A percentile compares a stretch with the other conserved stretches of the same genome.
Evolutionary conservation across 495 filamentous ascomycete species (phyloP).

Genomic region (Xylaria curta): DNA sequence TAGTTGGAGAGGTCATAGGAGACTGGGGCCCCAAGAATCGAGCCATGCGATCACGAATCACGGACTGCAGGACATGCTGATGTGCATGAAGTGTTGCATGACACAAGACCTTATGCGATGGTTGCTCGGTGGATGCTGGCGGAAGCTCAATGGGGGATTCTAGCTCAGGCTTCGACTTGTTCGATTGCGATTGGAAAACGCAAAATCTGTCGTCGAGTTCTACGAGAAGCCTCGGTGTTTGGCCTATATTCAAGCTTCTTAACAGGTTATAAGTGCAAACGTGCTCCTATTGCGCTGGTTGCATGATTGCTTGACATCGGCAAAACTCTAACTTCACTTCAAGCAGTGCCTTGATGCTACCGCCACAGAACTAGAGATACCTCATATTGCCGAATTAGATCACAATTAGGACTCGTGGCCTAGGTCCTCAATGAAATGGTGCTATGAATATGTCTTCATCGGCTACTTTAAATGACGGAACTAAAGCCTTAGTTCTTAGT

Average conservation of each 20-base stretch:
- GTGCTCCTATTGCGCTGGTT: not conserved
- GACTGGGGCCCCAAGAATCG: not conserved
- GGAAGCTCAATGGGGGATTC: conserved; percentile 1
- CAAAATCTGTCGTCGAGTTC: not conserved
- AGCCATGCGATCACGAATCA: conserved; percentile 17
- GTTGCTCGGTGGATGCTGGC: not conserved
- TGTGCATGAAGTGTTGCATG: conserved; percentile 17
- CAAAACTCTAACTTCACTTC: not conserved
- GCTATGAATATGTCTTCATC: not conserved
- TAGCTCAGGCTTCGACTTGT: not conserved
- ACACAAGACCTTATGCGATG: conserved; percentile 4
- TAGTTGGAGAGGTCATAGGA: conserved; percentile 2
- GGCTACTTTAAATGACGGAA: not conserved
- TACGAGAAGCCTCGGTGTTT: not conserved
- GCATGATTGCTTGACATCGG: not conserved
- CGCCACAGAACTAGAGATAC: not conserved
- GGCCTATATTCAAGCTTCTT: not conserved
- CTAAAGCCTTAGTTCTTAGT: not conserved
- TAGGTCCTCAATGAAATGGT: not conserved
- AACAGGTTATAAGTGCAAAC: not conserved
- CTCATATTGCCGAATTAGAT: not conserved
- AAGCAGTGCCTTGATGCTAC: not conserved
- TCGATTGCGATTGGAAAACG: conserved; percentile 7
- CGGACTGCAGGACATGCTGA: conserved; percentile 2
- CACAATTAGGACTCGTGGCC: not conserved